Evolutionary conservation across 306 rosid species (phyloP).

Genomic region (Alnus rubra): DNA sequence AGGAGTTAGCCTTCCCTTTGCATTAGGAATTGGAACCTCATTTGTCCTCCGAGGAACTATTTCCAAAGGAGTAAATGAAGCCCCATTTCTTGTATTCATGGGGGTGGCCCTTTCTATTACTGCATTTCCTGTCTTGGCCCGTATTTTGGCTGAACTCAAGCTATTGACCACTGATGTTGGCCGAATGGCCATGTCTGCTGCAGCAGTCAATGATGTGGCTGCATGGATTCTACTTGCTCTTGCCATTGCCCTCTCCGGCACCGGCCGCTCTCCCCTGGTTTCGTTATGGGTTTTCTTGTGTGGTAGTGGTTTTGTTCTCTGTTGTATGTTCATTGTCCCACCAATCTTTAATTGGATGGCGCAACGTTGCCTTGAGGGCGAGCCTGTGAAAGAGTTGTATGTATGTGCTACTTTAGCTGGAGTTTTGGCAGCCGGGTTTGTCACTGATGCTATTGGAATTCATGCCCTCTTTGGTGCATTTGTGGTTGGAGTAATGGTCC

Average conservation of each 20-base stretch:
- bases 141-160: constrained; percentile 84
- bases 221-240: constrained; percentile 98
- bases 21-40: constrained; percentile 69
- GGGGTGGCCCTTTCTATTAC: constrained; percentile 79
- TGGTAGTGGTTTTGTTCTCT: constrained; percentile 57
- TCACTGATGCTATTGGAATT: constrained; percentile 81
- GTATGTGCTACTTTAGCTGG: constrained; percentile 65
- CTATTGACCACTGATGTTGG: constrained; percentile 80
- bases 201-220: constrained; percentile 88
- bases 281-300: constrained; percentile 77
- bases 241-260: constrained; percentile 75
- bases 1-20: constrained; percentile 65
- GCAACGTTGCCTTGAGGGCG: constrained; percentile 67
- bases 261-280: constrained; percentile 53
- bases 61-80: constrained; percentile 43
- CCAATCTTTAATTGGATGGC: constrained; percentile 69
- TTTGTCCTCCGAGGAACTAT: constrained; percentile 47
- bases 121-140: constrained; percentile 91
- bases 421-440: constrained; percentile 81
- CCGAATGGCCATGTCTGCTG: constrained; percentile 87
- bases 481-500: constrained; percentile 72
- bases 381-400: constrained; percentile 66
- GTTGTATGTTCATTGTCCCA: constrained; percentile 40
- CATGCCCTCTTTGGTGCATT: constrained; percentile 98
- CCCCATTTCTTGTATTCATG: constrained; percentile 66